Evolutionary conservation across 2,329 filamentous ascomycete species (phyloP), one percentile per base, ranked within the genome.

Genomic region (Corynespora cassiicola): DNA sequence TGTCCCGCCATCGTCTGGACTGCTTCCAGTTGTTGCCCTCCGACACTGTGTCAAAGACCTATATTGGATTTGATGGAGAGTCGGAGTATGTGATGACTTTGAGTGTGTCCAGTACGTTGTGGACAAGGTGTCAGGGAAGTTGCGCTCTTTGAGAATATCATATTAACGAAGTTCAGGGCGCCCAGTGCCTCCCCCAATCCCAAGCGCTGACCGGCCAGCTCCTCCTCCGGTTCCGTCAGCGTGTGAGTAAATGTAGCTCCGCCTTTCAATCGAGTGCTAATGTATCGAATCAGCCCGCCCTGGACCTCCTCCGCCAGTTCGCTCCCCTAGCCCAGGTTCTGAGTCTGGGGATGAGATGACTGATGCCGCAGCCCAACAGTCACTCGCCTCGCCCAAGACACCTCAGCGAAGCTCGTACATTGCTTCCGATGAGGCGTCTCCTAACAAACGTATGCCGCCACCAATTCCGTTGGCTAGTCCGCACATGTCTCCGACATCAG

Each of bases 301-400:
- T 29, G 74, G 77, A 2, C 81, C 80, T 33, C 72, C 79, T 24
- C 71, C 77, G 22, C 73, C 75, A 27, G 62, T 80, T 11, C 75
- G 78, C 31, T 88, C 88, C 25, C 84, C 84, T 29, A 89, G 84
- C 41, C 79, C 86, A 45, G 90, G 90, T 19, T 95, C 90, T 2
- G 88, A 87, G 63, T 94, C 91, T 27, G 91, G 95, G 55, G 91
- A 96, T 64, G 92, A 96, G 66, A 73, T 90, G 56, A 63, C 70
- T 18, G 68, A 66, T 15, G 54, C 52, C 20, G 62, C 68, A 17
- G 68, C 68, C 11, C 59, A 64, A 10, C 50, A 66, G 10, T 65
- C 63, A 20, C 46, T 54, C 8, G 45, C 56, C 14, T 60, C 58
- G 3, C 64, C 64, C 3, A 50, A 43, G 21, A 56, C 51, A 10